Evolutionary conservation across 192 early-diverging fungal genomes (phyloP).

Genomic region (Podila epicladia): DNA sequence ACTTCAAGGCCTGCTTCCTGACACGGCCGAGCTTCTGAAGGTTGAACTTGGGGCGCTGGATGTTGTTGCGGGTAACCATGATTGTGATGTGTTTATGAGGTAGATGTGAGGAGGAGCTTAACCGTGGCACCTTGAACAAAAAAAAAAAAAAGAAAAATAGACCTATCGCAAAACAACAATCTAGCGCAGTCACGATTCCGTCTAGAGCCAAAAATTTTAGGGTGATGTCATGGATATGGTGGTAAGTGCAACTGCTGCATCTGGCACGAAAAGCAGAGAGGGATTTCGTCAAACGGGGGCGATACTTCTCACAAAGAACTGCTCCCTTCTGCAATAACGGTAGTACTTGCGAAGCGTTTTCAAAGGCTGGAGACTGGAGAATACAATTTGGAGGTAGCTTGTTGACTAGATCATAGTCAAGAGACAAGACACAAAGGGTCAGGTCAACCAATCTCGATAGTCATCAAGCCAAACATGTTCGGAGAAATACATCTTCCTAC

Average conservation of each 20-base stretch:
- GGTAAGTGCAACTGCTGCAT: neutral
- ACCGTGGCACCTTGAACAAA: neutral
- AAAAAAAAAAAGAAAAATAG: too few relatives aligned
- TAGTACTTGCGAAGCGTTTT: too few relatives aligned
- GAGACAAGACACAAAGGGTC: too few relatives aligned
- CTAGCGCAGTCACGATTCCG: neutral
- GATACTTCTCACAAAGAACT: too few relatives aligned
- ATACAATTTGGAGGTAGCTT: too few relatives aligned
- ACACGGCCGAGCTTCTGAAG: constrained; percentile 50
- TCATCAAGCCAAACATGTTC: too few relatives aligned
- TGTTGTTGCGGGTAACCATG: constrained; percentile 52
- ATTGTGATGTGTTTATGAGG: constrained; percentile 8
- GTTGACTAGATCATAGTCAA: too few relatives aligned
- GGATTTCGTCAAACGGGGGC: too few relatives aligned
- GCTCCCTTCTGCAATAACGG: too few relatives aligned
- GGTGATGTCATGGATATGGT: neutral
- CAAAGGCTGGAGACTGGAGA: too few relatives aligned
- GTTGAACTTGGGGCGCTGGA: constrained; percentile 48
- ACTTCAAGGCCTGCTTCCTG: constrained; percentile 50
- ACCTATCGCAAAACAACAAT: constrained; percentile 1
- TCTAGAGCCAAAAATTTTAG: neutral
- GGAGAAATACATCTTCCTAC: too few relatives aligned
- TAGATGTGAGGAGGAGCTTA: neutral
- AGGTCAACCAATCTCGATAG: too few relatives aligned
- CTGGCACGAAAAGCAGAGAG: neutral